Conservation (phyloP, 2,329 filamentous ascomycete species). For the Microdochium bolleyi region DNA sequence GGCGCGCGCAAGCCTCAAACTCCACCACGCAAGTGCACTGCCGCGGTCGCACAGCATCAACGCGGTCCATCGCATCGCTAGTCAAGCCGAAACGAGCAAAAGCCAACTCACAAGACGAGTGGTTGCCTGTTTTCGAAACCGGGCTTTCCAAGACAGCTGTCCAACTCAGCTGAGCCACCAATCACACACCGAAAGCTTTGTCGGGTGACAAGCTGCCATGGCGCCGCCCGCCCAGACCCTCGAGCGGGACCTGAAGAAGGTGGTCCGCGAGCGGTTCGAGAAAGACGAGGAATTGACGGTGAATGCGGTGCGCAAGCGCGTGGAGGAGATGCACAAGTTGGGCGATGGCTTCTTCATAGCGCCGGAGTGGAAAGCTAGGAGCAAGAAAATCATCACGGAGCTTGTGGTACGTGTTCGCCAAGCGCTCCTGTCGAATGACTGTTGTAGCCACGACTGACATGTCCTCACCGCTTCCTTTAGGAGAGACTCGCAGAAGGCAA, state of each 20-base stretch:
- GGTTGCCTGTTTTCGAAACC: constrained; percentile 1
- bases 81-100: too few relatives aligned
- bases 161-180: too few relatives aligned
- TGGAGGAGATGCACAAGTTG: constrained; percentile 39
- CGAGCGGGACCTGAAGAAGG: constrained; percentile 36
- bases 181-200: too few relatives aligned
- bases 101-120: too few relatives aligned
- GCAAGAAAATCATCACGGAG: constrained; percentile 48
- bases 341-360: constrained; percentile 41
- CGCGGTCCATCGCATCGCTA: too few relatives aligned
- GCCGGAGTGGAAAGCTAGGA: constrained; percentile 47
- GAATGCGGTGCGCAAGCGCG: constrained; percentile 45
- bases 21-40: too few relatives aligned
- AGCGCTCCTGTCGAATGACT: neutral
- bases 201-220: too few relatives aligned
- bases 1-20: too few relatives aligned
- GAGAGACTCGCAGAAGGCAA: constrained; percentile 10
- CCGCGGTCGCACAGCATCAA: too few relatives aligned
- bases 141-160: too few relatives aligned
- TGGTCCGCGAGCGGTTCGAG: constrained; percentile 36
- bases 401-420: constrained; percentile 43
- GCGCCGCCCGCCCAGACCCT: constrained; percentile 31
- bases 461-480: constrained; percentile 3
- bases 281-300: constrained; percentile 41
- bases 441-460: constrained; percentile 4